Evolutionary conservation across 2,329 filamentous ascomycete species (phyloP).

Genomic region (Paracorniculantispora psalliotae): DNA sequence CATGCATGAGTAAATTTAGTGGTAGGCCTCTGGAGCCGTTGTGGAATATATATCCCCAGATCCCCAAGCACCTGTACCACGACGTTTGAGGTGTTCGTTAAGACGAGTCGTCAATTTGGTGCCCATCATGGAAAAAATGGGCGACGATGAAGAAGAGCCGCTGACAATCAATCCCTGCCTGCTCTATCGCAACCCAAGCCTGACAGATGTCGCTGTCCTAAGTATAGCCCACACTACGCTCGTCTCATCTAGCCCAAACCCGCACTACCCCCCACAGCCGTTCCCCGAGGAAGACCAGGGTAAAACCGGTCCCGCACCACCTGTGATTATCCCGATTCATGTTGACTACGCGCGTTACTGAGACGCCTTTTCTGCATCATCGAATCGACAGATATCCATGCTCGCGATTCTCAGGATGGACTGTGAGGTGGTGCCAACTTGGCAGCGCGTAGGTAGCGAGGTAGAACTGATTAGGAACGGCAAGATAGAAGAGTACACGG

Average conservation of each 20-base stretch:
- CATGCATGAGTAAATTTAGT: background rate
- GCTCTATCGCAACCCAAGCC: background rate
- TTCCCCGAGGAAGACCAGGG: background rate
- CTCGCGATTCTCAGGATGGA: background rate
- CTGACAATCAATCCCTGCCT: background rate
- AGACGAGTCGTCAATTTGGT: background rate
- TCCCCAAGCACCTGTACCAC: background rate
- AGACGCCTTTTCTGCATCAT: background rate
- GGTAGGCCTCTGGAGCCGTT: background rate
- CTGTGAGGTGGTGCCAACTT: background rate
- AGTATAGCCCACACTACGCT: background rate
- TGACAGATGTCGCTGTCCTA: background rate
- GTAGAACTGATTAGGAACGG: background rate
- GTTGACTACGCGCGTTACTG: background rate
- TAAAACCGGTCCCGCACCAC: background rate
- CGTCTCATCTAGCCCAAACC: background rate
- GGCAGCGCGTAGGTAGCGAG: background rate
- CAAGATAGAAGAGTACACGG: background rate
- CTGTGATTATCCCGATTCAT: background rate
- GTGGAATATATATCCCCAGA: background rate
- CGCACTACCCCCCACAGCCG: background rate
- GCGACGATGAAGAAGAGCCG: background rate
- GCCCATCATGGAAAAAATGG: background rate
- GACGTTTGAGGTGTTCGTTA: background rate
- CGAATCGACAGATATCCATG: background rate